phyloP scores from a whole-genome alignment of 352 stramenopile genomes.

The Phytophthora multivora region DNA sequence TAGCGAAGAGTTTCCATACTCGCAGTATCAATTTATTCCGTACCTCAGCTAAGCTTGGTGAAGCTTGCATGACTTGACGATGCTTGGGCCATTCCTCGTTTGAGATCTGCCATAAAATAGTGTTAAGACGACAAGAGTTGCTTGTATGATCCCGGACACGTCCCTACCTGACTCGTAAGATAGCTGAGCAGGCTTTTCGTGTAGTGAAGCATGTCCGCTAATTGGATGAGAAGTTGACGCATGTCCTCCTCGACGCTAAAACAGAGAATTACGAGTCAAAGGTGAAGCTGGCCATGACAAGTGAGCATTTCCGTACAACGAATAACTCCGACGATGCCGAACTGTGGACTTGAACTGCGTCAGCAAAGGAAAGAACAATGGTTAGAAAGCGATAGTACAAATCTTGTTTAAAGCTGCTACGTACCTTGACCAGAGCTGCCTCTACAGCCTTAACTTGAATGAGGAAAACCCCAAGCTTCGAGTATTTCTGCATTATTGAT shows the following conservation, averaged over 20 bases:
- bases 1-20: not conserved
- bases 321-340: conserved; percentile 54
- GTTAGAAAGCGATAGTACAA: conserved; percentile 1
- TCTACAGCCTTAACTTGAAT: conserved; percentile 74
- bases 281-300: not conserved
- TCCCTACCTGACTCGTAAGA: conserved; percentile 65
- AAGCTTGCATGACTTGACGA: conserved; percentile 18
- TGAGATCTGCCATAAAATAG: conserved; percentile 26
- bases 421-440: conserved; percentile 59
- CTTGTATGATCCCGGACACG: conserved; percentile 5
- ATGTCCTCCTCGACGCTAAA: conserved; percentile 51
- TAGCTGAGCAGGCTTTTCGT: conserved; percentile 71
- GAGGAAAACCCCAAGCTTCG: conserved; percentile 53
- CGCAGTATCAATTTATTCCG: not conserved
- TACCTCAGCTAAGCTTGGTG: conserved; percentile 38
- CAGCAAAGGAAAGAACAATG: not conserved
- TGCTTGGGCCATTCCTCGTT: conserved; percentile 31
- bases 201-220: conserved; percentile 82
- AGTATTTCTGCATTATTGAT: conserved; percentile 69
- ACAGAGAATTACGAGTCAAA: not conserved
- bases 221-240: conserved; percentile 46
- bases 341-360: conserved; percentile 63
- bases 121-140: conserved; percentile 6
- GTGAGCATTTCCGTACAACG: conserved; percentile 36
- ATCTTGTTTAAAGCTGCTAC: not conserved